Conservation (phyloP, 208 protist genomes). For the Acanthamoeba culbertsoni region DNA sequence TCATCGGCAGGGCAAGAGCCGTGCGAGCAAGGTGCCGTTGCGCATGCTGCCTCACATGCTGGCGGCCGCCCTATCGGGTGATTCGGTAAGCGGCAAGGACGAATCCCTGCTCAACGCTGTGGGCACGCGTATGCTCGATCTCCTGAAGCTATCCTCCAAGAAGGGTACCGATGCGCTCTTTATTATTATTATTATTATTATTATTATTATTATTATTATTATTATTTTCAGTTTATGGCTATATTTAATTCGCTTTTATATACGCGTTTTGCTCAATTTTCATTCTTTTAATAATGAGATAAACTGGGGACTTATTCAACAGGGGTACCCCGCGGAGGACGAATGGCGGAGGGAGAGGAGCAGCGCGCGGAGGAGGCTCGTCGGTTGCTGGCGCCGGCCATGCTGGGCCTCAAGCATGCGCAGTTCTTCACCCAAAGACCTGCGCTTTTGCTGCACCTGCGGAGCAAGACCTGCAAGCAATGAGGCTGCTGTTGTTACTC, state of each 20-base stretch:
- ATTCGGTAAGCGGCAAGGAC: not conserved
- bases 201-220: too few species aligned
- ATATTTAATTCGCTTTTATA: not conserved
- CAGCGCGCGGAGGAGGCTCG: not conserved
- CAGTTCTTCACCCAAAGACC: not conserved
- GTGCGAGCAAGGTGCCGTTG: not conserved
- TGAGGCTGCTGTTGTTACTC: too few species aligned
- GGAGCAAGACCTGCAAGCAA: not conserved
- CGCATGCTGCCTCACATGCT: constrained; percentile 28
- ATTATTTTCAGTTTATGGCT: not conserved
- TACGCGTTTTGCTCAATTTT: not conserved
- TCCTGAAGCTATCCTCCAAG: not conserved
- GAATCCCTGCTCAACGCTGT: not conserved
- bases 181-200: too few species aligned
- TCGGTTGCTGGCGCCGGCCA: not conserved
- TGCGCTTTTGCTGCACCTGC: not conserved
- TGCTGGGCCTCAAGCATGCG: not conserved
- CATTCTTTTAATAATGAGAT: not conserved
- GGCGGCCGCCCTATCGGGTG: not conserved
- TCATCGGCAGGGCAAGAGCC: not conserved
- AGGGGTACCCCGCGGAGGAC: not conserved
- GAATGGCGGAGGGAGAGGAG: not conserved
- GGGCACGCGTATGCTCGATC: not conserved
- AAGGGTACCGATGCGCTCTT: too few species aligned
- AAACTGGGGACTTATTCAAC: too few species aligned